phyloP scores from a whole-genome alignment of 2,329 filamentous ascomycete genomes.

The Scleromitrula shiraiana region DNA sequence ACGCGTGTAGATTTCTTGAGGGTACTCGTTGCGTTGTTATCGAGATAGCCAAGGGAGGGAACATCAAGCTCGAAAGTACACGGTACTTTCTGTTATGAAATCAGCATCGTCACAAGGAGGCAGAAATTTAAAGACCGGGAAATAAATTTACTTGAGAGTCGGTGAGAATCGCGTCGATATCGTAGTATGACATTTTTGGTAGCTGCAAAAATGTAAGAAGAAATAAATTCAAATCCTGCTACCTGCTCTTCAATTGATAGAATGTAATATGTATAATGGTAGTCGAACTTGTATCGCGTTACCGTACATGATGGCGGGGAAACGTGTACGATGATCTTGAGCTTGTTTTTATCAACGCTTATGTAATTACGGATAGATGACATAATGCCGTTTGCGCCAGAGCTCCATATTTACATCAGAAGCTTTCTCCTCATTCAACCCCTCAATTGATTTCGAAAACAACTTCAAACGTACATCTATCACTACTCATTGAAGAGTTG shows the following conservation, averaged over 20 bases:
- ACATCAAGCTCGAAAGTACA: conserved; percentile 91
- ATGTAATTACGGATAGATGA: no score
- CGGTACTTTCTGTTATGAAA: conserved; percentile 88
- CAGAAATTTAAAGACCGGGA: no score
- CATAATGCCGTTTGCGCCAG: conserved; percentile 2
- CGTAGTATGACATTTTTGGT: conserved; percentile 65
- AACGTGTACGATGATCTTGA: not conserved
- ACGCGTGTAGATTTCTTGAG: conserved; percentile 77
- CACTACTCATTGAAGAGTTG: no score
- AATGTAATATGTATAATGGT: no score
- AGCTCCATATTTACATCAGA: conserved; percentile 3
- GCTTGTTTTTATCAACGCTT: not conserved
- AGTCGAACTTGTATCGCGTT: no score
- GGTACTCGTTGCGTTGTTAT: conserved; percentile 63
- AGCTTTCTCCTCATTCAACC: conserved; percentile 1
- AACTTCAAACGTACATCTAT: conserved; percentile 9
- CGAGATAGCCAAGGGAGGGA: conserved; percentile 78
- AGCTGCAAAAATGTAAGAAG: no score
- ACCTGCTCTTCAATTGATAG: no score
- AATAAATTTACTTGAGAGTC: conserved; percentile 65
- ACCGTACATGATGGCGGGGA: no score
- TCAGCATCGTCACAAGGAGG: no score
- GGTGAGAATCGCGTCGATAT: conserved; percentile 75
- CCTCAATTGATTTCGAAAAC: conserved; percentile 6
- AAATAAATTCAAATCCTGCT: no score